These are phyloP conservation scores for Lipomyces sp. DNA, from an alignment of 805 yeast species.

Conservation along the genomic window DNA sequence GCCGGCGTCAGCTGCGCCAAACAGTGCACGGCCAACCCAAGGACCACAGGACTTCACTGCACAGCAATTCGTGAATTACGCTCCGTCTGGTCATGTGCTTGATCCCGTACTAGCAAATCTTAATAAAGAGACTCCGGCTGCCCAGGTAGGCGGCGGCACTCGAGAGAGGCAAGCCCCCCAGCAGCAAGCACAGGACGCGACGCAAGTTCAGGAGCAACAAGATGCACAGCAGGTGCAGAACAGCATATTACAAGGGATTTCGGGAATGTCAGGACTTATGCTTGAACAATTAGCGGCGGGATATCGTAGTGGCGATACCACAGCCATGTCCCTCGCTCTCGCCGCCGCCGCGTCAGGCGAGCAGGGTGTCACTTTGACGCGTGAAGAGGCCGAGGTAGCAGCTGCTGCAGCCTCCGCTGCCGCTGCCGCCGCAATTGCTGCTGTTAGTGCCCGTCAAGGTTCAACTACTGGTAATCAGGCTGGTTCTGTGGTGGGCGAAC, in stretches of 20 bases:
- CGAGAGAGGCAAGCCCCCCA: neutral
- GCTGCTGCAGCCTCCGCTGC: constrained; percentile 32
- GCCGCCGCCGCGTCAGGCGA: constrained; percentile 21
- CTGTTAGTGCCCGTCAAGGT: constrained; percentile 6
- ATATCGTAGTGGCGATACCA: constrained; percentile 16
- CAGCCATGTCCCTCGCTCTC: constrained; percentile 23
- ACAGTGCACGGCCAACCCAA: neutral
- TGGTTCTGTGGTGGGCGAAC: neutral
- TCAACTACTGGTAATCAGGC: neutral
- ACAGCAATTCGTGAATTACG: constrained; percentile 12
- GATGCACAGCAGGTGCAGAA: neutral
- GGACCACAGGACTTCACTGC: neutral
- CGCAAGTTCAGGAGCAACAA: neutral
- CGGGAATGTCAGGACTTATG: constrained; percentile 2
- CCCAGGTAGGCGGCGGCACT: constrained; percentile 1
- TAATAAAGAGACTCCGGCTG: constrained; percentile 11
- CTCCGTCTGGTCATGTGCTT: constrained; percentile 17
- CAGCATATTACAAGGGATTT: constrained; percentile 6
- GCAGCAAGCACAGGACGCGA: neutral
- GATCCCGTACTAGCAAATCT: constrained; percentile 31
- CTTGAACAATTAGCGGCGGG: constrained; percentile 17
- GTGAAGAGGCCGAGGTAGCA: constrained; percentile 29
- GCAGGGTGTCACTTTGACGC: constrained; percentile 21
- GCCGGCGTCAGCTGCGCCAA: neutral
- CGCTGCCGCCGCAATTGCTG: constrained; percentile 27